Evolutionary conservation across 2,329 filamentous ascomycete genomes (phyloP).

Genomic region (Fusarium globosum): DNA sequence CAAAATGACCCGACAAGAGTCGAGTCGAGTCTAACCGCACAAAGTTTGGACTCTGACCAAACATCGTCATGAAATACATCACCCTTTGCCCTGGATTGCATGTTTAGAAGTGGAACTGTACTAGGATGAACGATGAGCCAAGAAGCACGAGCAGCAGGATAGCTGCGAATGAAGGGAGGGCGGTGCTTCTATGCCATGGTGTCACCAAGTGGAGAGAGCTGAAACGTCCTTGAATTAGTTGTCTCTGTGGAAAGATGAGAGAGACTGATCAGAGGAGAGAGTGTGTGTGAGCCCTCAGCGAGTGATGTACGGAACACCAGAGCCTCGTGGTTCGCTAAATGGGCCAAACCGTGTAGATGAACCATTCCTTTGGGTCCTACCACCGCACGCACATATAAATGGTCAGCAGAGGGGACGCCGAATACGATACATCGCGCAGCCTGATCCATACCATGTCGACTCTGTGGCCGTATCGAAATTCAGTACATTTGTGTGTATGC

Average conservation of each 20-base stretch:
- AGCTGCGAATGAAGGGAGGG: conserved; percentile 11
- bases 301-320: conserved; percentile 6
- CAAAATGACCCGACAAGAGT: conserved; percentile 14
- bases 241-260: conserved; percentile 18
- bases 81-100: conserved; percentile 1
- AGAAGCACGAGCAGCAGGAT: conserved; percentile 1
- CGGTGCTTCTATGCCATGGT: conserved; percentile 1
- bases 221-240: conserved; percentile 22
- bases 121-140: conserved; percentile 17
- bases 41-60: conserved; percentile 2
- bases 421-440: conserved; percentile 11
- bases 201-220: conserved; percentile 24
- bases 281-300: background rate
- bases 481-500: background rate
- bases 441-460: conserved; percentile 6
- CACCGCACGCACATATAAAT: background rate
- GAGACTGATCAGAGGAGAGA: background rate
- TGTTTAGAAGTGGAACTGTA: background rate
- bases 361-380: conserved; percentile 22
- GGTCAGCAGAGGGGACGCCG: conserved; percentile 11
- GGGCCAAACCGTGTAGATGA: background rate
- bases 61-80: conserved; percentile 8
- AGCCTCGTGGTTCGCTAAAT: background rate
- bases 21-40: background rate
- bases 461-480: conserved; percentile 3